Conservation (phyloP, 2,329 filamentous ascomycete species). For the Fusarium sp. region DNA sequence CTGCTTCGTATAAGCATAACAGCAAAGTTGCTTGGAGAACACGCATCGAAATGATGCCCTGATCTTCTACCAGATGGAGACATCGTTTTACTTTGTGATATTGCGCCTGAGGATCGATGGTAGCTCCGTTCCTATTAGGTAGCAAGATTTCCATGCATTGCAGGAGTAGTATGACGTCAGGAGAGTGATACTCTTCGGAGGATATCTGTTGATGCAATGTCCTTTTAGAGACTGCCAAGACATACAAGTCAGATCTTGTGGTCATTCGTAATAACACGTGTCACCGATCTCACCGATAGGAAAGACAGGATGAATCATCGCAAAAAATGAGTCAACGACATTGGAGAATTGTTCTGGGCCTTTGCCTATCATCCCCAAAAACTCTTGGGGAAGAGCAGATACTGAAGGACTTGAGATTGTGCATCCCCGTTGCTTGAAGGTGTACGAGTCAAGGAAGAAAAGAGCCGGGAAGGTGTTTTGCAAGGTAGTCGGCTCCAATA, state of each 20-base stretch:
- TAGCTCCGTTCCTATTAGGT: not conserved
- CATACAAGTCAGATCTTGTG: not conserved
- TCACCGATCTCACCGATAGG: constrained; percentile 4
- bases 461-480: constrained; percentile 4
- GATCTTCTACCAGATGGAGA: not conserved
- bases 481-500: not conserved
- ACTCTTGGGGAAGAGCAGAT: not conserved
- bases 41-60: constrained; percentile 6
- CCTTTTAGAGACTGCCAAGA: constrained; percentile 10
- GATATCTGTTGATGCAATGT: constrained; percentile 10
- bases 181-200: not conserved
- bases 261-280: not conserved
- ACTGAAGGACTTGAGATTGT: not conserved
- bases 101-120: not conserved
- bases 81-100: constrained; percentile 7
- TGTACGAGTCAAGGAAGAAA: constrained; percentile 15
- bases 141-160: constrained; percentile 10
- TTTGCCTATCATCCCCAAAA: not conserved
- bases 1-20: constrained; percentile 1
- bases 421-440: not conserved
- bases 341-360: not conserved
- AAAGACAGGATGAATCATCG: not conserved
- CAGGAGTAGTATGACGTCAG: constrained; percentile 6
- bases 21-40: constrained; percentile 4
- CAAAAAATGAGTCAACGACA: not conserved